phyloP scores from a whole-genome alignment of 2,329 filamentous ascomycete species.

The Plectosphaerella sp. region DNA sequence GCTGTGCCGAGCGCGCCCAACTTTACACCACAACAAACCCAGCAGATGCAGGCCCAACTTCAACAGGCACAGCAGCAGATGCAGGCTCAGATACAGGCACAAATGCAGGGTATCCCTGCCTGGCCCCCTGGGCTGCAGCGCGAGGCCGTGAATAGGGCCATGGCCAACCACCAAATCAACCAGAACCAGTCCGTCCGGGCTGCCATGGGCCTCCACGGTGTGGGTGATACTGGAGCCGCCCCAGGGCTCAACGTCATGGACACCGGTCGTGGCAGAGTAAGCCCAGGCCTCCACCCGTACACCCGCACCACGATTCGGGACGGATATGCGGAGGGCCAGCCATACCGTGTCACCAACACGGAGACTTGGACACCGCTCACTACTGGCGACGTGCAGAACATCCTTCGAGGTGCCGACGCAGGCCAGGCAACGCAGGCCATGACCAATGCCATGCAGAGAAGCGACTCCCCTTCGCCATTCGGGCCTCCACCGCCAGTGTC shows the following conservation, averaged over 20 bases:
- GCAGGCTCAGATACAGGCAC: conserved; percentile 24
- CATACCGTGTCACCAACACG: conserved; percentile 13
- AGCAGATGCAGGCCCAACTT: conserved; percentile 21
- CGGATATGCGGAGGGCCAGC: conserved; percentile 11
- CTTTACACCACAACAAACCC: conserved; percentile 11
- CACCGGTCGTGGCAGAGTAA: conserved; percentile 19
- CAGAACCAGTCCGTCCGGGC: conserved; percentile 39
- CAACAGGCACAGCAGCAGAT: conserved; percentile 24
- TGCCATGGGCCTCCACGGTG: conserved; percentile 33
- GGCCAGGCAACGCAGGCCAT: conserved; percentile 36
- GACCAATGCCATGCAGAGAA: conserved; percentile 47
- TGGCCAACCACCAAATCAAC: conserved; percentile 35
- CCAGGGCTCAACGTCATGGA: conserved; percentile 17
- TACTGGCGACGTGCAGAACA: conserved; percentile 38
- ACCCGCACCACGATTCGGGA: conserved; percentile 10
- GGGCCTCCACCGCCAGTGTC: conserved; percentile 14
- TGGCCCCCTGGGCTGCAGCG: conserved; percentile 43
- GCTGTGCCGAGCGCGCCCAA: conserved; percentile 5
- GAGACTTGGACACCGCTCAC: conserved; percentile 23
- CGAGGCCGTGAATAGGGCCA: conserved; percentile 36
- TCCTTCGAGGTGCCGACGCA: conserved; percentile 40
- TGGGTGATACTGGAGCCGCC: conserved; percentile 24
- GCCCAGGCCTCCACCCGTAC: conserved; percentile 17
- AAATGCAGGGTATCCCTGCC: conserved; percentile 32
- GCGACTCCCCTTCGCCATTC: conserved; percentile 19